Evolutionary conservation across 2,329 filamentous ascomycete species (phyloP), one percentile per base, ranked within the genome.

Genomic region (Nigrospora sphaerica): DNA sequence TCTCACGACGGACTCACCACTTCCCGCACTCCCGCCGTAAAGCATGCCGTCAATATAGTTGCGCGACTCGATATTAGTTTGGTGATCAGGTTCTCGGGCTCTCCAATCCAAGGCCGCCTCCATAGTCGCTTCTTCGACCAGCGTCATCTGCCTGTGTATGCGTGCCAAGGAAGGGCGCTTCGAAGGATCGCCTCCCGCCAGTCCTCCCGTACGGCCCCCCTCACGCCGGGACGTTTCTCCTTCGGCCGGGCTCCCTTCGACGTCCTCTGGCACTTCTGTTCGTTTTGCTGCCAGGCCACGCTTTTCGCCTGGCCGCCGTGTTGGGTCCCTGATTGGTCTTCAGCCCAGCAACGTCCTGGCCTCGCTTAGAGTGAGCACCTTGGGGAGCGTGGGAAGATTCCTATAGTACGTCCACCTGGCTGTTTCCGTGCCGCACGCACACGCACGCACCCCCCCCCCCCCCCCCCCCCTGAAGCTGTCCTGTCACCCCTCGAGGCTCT

Each of bases 31-130:
- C 61, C 62, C 54, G 56, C 57, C 56, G 55, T 67, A 68, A 66
- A 68, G 67, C 69, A 59, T 57, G 52, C 52, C 54, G 49, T 60
- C 66, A 69, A 69, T 69, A 63, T 67, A 67, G 65, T 56, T 64
- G 60, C 63, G 61, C 65, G 62, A 61, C 57, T 64, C 59, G 57
- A 69, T 69, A 68, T 69, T 68, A 60, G 61, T 54, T 63, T 61
- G 54, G 59, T 60, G 53, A 61, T 54, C 63, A 57, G 57, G 52
- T 56, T 54, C 52, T 48, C 49, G 45, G 51, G 42, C 53, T 66
- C 61, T 57, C 63, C 65, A 69, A 66, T 67, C 57, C 59, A 61
- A 59, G 52, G 52, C 53, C 49, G 48, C 48, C 47, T 57, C 48
- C 52, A 47, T 53, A 55, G 49, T 54, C 59, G 61, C 54, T 54